Evolutionary conservation across 345 rosid genomes (phyloP).

Genomic region (Salix arbutifolia): DNA sequence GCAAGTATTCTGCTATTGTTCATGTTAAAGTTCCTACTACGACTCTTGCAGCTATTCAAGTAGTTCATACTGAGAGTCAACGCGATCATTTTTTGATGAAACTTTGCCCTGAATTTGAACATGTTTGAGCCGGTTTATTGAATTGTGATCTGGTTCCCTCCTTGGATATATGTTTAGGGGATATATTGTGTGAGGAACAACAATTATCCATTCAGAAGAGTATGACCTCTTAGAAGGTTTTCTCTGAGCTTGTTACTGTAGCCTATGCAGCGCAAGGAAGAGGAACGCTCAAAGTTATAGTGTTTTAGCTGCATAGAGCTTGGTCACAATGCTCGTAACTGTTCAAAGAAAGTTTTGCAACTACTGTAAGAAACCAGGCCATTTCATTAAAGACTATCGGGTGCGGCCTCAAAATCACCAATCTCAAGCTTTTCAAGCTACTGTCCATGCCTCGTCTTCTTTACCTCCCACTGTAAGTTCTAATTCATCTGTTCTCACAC

Average conservation of each 20-base stretch:
- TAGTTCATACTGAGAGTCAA: background rate
- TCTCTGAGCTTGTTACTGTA: background rate
- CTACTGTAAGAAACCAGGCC: background rate
- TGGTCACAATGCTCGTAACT: background rate
- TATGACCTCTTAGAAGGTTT: background rate
- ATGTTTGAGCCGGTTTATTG: background rate
- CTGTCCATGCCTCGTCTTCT: background rate
- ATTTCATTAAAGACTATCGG: background rate
- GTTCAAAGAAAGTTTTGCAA: background rate
- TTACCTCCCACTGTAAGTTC: too few species aligned
- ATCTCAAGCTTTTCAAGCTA: background rate
- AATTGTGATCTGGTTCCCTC: too few species aligned
- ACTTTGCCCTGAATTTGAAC: background rate
- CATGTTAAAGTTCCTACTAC: too few species aligned
- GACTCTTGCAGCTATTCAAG: background rate
- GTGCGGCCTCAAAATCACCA: background rate
- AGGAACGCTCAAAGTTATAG: background rate
- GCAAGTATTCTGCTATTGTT: too few species aligned
- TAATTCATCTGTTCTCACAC: too few species aligned
- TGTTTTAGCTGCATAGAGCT: background rate
- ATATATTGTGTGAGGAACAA: too few species aligned
- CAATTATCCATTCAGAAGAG: background rate
- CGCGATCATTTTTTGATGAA: background rate
- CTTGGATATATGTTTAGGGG: background rate
- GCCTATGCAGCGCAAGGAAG: too few species aligned